These are phyloP conservation scores for Dothistroma pini DNA, from an alignment of 2,329 filamentous ascomycete genomes.

Conservation along the genomic window DNA sequence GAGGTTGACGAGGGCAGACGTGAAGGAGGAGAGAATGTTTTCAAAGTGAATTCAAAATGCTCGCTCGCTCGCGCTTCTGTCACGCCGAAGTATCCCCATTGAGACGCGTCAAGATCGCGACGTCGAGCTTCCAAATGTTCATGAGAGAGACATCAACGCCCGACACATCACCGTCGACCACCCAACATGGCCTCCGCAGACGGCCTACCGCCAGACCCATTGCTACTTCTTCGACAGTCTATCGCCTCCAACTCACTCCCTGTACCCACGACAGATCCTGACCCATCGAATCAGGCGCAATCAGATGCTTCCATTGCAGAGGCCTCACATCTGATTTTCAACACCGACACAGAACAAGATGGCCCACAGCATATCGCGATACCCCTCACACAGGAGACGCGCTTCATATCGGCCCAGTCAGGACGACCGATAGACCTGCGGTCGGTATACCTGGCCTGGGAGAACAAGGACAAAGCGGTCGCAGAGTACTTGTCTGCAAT, in stretches of 20 bases:
- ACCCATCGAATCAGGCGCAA: constrained; percentile 60
- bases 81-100: not conserved
- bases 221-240: constrained; percentile 77
- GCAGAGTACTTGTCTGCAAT: constrained; percentile 87
- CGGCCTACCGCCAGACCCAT: constrained; percentile 54
- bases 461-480: constrained; percentile 84
- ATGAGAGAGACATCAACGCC: not conserved
- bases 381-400: constrained; percentile 61
- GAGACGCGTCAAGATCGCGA: not conserved
- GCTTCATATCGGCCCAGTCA: constrained; percentile 70
- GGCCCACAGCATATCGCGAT: constrained; percentile 53
- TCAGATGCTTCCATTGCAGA: constrained; percentile 61
- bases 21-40: no score
- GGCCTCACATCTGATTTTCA: constrained; percentile 61
- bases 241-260: constrained; percentile 69
- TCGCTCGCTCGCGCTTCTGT: not conserved
- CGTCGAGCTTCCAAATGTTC: not conserved
- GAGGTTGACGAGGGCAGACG: no score
- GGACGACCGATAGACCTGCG: constrained; percentile 61
- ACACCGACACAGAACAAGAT: constrained; percentile 26
- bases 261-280: constrained; percentile 67
- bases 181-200: constrained; percentile 45
- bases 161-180: constrained; percentile 55
- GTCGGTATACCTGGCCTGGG: constrained; percentile 94
- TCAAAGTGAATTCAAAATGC: no score